Evolutionary conservation across 768 basidiomycete genomes (phyloP), one percentile per base, ranked within the genome.

Genomic region (Tricholoma sp.): DNA sequence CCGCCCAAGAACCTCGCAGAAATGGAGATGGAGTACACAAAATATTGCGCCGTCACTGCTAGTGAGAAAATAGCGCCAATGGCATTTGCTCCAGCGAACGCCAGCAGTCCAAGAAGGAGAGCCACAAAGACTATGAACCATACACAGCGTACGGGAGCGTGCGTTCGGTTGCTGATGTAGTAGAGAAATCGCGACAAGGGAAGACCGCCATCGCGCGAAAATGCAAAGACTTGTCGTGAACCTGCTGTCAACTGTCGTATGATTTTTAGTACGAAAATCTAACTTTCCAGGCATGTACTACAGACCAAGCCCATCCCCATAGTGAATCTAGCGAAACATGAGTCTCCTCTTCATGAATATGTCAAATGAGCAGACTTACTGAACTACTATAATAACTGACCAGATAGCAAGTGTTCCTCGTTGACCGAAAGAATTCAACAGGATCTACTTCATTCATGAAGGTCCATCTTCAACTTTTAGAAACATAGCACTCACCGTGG

Each of bases 131-230:
- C 76, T 2, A 74, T 69, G 57, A 80, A 80, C 80, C 82, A 84
- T 27, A 85, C 85, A 4, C 81, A 78, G 64, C 83, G 79, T 18
- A 83, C 78, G 0, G 85, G 85, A 7, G 83, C 81, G 24, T 74
- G 71, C 3, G 80, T 84, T 56, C 65, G 72, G 4, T 61, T 54
- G 64, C 84, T 81, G 71, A 86, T 77, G 60, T 78, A 73, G 62
- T 84, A 85, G 16, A 85, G 72, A 55, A 70, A 76, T 4, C 62
- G 61, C 1, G 85, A 86, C 47, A 83, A 70, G 1, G 85, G 85
- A 6, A 86, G 79, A 2, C 81, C 85, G 27, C 83, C 83, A 59
- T 86, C 85, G 8, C 66, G 63, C 18, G 65, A 63, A 57, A 67
- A 67, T 6, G 66, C 66, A 41, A 67, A 67, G 16, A 58, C 58